A percentile compares a stretch with the other conserved stretches of the same genome.
These are phyloP conservation scores for Verticillium isaacii DNA, from an alignment of 2,329 filamentous ascomycete genomes.

Conservation along the genomic window DNA sequence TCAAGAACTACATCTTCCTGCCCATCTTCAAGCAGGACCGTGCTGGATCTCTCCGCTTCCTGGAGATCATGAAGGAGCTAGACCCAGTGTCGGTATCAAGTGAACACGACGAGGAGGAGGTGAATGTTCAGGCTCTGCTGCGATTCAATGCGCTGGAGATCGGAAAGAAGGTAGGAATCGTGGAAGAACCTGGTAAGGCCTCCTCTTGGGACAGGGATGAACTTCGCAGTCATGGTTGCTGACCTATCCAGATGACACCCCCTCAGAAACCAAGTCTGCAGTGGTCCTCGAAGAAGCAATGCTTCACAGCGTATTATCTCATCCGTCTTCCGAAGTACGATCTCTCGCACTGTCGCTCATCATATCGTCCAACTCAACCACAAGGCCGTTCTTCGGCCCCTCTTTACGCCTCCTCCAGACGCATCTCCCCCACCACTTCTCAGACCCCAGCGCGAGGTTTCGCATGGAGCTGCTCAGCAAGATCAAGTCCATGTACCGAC, in stretches of 20 bases:
- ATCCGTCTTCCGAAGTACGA: slow-evolving; percentile 61
- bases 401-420: slow-evolving; percentile 59
- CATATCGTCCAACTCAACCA: slow-evolving; percentile 69
- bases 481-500: slow-evolving; percentile 70
- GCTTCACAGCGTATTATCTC: slow-evolving; percentile 47
- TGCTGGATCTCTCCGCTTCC: slow-evolving; percentile 47
- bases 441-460: slow-evolving; percentile 82
- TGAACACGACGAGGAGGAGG: slow-evolving; percentile 35
- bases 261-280: slow-evolving; percentile 8
- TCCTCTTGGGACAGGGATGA: neutral
- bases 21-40: slow-evolving; percentile 58
- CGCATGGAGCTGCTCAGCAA: slow-evolving; percentile 75
- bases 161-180: slow-evolving; percentile 64
- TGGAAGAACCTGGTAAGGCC: slow-evolving; percentile 57
- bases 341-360: slow-evolving; percentile 79
- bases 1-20: slow-evolving; percentile 61
- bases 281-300: slow-evolving; percentile 34
- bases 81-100: slow-evolving; percentile 40
- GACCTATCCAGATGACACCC: neutral
- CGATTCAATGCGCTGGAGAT: slow-evolving; percentile 65
- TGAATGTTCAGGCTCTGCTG: slow-evolving; percentile 52
- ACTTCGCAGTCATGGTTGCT: neutral
- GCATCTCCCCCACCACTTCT: slow-evolving; percentile 67
- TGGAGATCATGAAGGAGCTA: slow-evolving; percentile 51
- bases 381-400: slow-evolving; percentile 61